phyloP scores from a whole-genome alignment of 345 rosid genomes.

The Theobroma cacao region DNA sequence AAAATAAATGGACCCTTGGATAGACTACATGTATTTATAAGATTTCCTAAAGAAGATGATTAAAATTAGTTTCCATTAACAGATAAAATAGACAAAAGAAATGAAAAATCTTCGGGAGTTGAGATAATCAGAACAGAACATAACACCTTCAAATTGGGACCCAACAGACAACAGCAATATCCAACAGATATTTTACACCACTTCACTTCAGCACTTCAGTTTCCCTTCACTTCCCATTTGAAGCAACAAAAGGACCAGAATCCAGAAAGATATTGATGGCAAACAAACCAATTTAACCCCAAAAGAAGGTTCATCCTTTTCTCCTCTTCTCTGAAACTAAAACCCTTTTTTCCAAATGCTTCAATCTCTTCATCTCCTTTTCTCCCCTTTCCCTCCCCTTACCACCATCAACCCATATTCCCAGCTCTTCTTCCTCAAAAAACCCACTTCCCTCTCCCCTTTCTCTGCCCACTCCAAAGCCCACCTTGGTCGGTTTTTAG shows the following conservation, averaged over 20 bases:
- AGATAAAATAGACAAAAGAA: neutral
- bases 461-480: constrained; percentile 19
- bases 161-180: neutral
- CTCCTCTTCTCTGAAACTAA: neutral
- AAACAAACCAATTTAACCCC: neutral
- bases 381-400: constrained; percentile 16
- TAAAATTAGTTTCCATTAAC: neutral
- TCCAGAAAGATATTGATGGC: neutral
- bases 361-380: constrained; percentile 38
- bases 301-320: neutral
- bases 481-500: constrained; percentile 28
- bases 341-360: constrained; percentile 27
- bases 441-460: constrained; percentile 18
- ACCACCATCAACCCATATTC: constrained; percentile 10
- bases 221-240: neutral
- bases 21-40: no score
- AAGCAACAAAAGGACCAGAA: neutral
- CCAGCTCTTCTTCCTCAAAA: constrained; percentile 17
- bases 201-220: neutral
- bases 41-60: no score
- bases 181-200: constrained; percentile 5
- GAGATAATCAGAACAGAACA: neutral
- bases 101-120: neutral
- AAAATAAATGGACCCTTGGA: no score
- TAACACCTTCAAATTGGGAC: neutral